Evolutionary conservation across 116 monocot species (phyloP).

Genomic region (Dioscorea cayenensis): DNA sequence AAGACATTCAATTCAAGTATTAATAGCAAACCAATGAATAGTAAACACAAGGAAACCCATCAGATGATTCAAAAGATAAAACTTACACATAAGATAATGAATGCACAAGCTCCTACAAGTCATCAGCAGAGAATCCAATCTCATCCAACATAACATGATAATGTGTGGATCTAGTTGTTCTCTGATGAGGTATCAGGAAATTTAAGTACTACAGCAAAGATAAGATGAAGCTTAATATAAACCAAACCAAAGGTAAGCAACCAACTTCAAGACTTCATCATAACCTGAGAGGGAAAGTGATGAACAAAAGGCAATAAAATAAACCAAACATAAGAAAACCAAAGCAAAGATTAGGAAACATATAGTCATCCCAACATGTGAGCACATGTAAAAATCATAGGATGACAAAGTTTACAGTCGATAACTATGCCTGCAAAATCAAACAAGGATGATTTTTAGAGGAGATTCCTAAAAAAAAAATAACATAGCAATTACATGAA

Average conservation of each 20-base stretch:
- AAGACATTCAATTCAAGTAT: not conserved
- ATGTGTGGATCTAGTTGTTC: constrained; percentile 83
- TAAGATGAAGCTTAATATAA: no score
- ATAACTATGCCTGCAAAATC: constrained; percentile 68
- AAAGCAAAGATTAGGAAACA: constrained; percentile 8
- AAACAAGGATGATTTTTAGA: not conserved
- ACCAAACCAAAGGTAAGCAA: no score
- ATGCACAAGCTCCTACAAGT: constrained; percentile 79
- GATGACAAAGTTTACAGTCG: constrained; percentile 80
- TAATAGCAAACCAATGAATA: not conserved
- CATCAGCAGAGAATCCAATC: constrained; percentile 68
- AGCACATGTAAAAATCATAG: constrained; percentile 89
- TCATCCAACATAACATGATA: constrained; percentile 85
- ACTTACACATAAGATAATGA: constrained; percentile 95
- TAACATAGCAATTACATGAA: no score
- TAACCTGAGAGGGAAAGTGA: not conserved
- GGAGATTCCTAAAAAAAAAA: no score
- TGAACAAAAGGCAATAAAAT: not conserved
- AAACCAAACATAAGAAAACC: no score
- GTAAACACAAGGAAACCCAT: not conserved
- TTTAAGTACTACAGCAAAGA: not conserved
- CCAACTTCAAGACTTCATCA: no score
- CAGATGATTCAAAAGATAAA: not conserved
- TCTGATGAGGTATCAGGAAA: constrained; percentile 23
- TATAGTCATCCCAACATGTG: constrained; percentile 91